Evolutionary conservation across 2,329 filamentous ascomycete species (phyloP).

Genomic region (Coleophoma cylindrospora): DNA sequence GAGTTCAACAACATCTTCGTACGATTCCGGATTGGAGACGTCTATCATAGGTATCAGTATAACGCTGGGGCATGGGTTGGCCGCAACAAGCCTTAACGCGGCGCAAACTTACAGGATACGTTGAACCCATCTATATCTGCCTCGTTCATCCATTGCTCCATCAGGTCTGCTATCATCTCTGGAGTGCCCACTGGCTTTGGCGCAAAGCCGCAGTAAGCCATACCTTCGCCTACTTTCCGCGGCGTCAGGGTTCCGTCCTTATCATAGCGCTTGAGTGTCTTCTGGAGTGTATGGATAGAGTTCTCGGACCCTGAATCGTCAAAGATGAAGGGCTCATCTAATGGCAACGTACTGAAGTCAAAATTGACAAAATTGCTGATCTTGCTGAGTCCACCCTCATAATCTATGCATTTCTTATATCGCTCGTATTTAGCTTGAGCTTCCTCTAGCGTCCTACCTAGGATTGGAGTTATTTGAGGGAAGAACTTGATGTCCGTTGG

Average conservation of each 20-base stretch:
- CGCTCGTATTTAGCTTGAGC: slow-evolving; percentile 58
- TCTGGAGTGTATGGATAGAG: slow-evolving; percentile 37
- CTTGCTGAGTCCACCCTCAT: slow-evolving; percentile 60
- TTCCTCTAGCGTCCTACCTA: slow-evolving; percentile 60
- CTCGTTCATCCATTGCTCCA: slow-evolving; percentile 63
- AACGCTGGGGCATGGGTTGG: background rate
- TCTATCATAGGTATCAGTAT: slow-evolving; percentile 41
- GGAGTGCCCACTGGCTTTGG: slow-evolving; percentile 37
- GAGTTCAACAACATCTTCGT: slow-evolving; percentile 61
- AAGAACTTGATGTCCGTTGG: slow-evolving; percentile 59
- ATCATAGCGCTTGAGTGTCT: slow-evolving; percentile 32
- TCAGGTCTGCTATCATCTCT: slow-evolving; percentile 59
- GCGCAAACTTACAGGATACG: slow-evolving; percentile 40
- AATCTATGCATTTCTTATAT: slow-evolving; percentile 53
- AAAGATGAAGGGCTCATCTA: slow-evolving; percentile 50
- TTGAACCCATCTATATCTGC: slow-evolving; percentile 73
- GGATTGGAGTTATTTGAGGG: slow-evolving; percentile 59
- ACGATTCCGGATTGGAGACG: slow-evolving; percentile 59
- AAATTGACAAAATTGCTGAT: slow-evolving; percentile 70
- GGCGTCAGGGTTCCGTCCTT: slow-evolving; percentile 62
- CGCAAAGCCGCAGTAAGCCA: slow-evolving; percentile 62
- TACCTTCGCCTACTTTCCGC: slow-evolving; percentile 60
- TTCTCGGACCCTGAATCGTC: background rate
- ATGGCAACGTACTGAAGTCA: slow-evolving; percentile 51
- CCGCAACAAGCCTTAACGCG: background rate